These are phyloP conservation scores for Phyllosticta citribraziliensis DNA, from an alignment of 2,329 filamentous ascomycete species.

Conservation along the genomic window DNA sequence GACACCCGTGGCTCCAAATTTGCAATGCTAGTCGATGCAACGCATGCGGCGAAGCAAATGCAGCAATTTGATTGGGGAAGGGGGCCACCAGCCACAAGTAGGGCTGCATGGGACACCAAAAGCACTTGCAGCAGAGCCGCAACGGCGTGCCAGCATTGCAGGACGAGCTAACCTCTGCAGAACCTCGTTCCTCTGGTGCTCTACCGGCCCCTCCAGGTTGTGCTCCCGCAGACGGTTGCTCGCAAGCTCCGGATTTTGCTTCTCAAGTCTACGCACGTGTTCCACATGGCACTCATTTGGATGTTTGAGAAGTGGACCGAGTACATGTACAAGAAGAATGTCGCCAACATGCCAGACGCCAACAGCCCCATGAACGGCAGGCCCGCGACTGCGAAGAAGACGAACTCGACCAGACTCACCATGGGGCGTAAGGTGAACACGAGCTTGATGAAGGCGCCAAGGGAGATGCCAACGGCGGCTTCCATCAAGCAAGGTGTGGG, in stretches of 20 bases:
- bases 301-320: constrained; percentile 47
- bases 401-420: background rate
- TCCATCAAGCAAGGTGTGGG: background rate
- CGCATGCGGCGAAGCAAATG: constrained; percentile 11
- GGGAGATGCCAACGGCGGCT: background rate
- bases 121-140: background rate
- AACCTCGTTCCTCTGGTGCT: constrained; percentile 68
- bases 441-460: constrained; percentile 7
- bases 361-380: constrained; percentile 2
- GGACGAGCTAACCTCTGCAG: constrained; percentile 27
- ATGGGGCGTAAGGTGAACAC: background rate
- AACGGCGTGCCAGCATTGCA: background rate
- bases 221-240: constrained; percentile 55
- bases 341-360: background rate
- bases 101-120: constrained; percentile 10
- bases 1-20: background rate
- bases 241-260: constrained; percentile 50
- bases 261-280: constrained; percentile 51
- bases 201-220: constrained; percentile 61
- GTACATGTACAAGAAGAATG: constrained; percentile 14
- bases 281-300: constrained; percentile 60
- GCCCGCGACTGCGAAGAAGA: constrained; percentile 2
- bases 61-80: constrained; percentile 4
- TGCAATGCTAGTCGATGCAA: constrained; percentile 2
- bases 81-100: constrained; percentile 7